These are phyloP conservation scores for Fusarium chuoi DNA, from an alignment of 2,329 filamentous ascomycete genomes.

Conservation along the genomic window DNA sequence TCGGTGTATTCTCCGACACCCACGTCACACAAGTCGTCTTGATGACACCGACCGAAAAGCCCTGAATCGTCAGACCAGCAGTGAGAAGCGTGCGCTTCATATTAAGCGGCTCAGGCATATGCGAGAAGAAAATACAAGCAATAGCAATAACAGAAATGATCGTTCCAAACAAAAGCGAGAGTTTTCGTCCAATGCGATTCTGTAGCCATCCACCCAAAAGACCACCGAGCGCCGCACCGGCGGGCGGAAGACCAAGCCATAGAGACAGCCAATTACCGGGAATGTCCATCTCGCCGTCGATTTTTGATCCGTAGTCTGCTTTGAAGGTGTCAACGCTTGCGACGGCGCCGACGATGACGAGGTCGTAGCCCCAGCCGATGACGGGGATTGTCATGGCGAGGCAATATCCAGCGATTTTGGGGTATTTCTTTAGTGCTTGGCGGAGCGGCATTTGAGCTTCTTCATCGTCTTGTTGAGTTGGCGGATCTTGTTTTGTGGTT, in stretches of 20 bases:
- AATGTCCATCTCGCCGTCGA: conserved; percentile 39
- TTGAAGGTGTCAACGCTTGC: conserved; percentile 45
- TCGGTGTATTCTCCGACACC: conserved; percentile 45
- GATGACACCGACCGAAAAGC: conserved; percentile 41
- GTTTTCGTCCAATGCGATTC: conserved; percentile 42
- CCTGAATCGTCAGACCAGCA: conserved; percentile 42
- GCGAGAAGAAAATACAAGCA: conserved; percentile 44
- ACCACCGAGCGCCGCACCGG: conserved; percentile 41
- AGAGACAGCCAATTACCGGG: conserved; percentile 45
- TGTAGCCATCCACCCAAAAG: conserved; percentile 44
- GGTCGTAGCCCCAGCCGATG: conserved; percentile 47
- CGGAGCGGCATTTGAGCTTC: conserved; percentile 40
- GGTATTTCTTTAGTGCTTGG: conserved; percentile 41
- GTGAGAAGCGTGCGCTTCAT: conserved; percentile 42
- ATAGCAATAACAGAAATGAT: conserved; percentile 41
- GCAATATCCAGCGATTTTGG: conserved; percentile 43
- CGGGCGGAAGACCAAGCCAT: conserved; percentile 40
- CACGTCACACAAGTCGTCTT: conserved; percentile 53
- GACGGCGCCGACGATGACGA: conserved; percentile 44
- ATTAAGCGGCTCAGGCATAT: conserved; percentile 4
- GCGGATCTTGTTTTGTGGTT: not conserved
- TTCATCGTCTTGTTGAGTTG: not conserved
- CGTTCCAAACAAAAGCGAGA: conserved; percentile 39
- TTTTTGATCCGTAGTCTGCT: conserved; percentile 42
- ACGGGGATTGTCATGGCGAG: conserved; percentile 43